Conservation (phyloP, 75 land plant species). For the Isoetes taiwanensis region DNA sequence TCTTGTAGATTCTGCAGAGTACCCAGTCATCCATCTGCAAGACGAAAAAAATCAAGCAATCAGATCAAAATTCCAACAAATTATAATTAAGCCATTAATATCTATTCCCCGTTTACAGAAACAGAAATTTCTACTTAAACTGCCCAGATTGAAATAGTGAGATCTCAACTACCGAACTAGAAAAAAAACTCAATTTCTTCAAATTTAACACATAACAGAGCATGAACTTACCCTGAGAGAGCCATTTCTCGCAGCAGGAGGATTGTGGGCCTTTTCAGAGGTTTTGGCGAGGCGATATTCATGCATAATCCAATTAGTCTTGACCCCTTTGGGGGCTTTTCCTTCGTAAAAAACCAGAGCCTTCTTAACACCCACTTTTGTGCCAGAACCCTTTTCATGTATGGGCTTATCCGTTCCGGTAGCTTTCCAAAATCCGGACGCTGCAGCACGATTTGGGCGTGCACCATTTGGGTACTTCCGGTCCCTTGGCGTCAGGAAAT, state of each 20-base stretch:
- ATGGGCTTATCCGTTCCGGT: constrained; percentile 3
- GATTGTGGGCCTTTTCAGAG: background rate
- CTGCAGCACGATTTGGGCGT: background rate
- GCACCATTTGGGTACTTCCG: constrained; percentile 4
- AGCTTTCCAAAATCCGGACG: constrained; percentile 3
- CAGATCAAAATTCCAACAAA: no score
- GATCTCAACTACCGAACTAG: no score
- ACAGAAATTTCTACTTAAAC: no score
- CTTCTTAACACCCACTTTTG: background rate
- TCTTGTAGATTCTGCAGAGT: constrained; percentile 4
- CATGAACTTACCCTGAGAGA: constrained; percentile 3
- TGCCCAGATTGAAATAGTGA: no score
- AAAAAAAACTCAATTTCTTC: no score
- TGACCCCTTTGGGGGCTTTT: background rate
- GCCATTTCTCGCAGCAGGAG: background rate
- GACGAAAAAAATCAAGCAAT: no score
- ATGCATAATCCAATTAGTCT: constrained; percentile 6
- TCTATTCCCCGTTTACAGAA: no score
- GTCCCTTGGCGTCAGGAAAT: constrained; percentile 1
- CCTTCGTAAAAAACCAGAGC: constrained; percentile 5
- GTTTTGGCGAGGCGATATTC: constrained; percentile 1
- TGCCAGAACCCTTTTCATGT: background rate
- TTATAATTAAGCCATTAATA: no score
- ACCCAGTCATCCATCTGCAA: constrained; percentile 9
- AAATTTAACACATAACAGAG: no score